These are phyloP conservation scores for Senecio squalidus DNA, from an alignment of 140 eudicot genomes.

Conservation along the genomic window DNA sequence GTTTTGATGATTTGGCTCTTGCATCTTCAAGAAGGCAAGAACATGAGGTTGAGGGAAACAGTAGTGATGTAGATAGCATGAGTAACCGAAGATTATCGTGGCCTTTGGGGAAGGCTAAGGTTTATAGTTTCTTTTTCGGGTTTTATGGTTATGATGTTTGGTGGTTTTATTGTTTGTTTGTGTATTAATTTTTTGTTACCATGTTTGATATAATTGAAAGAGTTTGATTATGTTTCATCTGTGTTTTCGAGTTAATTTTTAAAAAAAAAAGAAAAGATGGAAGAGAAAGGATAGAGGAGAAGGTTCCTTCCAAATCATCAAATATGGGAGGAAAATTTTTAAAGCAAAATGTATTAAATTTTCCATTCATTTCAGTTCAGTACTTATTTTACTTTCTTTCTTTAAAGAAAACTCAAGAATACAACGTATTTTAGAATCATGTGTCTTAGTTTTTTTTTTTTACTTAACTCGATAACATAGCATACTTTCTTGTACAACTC, in stretches of 20 bases:
- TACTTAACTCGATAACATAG: too few relatives aligned
- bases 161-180: constrained; percentile 12
- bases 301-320: too few relatives aligned
- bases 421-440: too few relatives aligned
- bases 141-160: constrained; percentile 1
- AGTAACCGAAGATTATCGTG: constrained; percentile 57
- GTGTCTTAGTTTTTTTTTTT: too few relatives aligned
- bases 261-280: too few relatives aligned
- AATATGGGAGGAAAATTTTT: too few relatives aligned
- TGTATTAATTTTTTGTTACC: background rate
- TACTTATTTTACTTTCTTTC: too few relatives aligned
- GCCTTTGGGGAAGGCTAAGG: constrained; percentile 65
- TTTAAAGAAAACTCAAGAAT: too few relatives aligned
- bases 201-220: constrained; percentile 7
- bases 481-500: too few relatives aligned
- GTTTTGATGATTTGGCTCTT: constrained; percentile 53
- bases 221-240: constrained; percentile 8
- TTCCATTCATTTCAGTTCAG: too few relatives aligned
- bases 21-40: constrained; percentile 30
- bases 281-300: too few relatives aligned
- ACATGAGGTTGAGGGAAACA: constrained; percentile 23
- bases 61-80: constrained; percentile 30
- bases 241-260: background rate
- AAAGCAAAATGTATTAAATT: too few relatives aligned
- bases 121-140: constrained; percentile 13